A percentile compares a stretch with the other conserved stretches of the same genome.
Evolutionary conservation across 2,329 filamentous ascomycete genomes (phyloP).

Genomic region (Claviceps pusilla): DNA sequence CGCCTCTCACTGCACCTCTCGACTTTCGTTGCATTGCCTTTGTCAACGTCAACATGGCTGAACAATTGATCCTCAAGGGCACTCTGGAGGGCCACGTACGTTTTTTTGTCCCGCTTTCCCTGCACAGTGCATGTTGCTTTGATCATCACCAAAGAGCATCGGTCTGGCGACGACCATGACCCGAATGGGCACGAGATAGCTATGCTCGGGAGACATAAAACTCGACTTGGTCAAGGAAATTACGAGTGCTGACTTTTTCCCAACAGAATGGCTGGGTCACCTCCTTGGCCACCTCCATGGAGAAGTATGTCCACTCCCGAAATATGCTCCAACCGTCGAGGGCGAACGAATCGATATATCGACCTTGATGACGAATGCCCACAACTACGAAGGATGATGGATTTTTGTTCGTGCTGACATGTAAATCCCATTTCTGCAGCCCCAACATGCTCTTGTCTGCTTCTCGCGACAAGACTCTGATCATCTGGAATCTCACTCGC

Average conservation of each 20-base stretch:
- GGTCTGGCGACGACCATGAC: background rate
- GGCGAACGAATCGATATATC: background rate
- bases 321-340: background rate
- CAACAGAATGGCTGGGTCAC: constrained; percentile 89
- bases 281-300: constrained; percentile 92
- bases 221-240: background rate
- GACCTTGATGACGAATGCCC: background rate
- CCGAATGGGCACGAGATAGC: background rate
- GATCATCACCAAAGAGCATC: constrained; percentile 4
- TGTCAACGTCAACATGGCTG: constrained; percentile 53
- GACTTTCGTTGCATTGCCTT: constrained; percentile 23
- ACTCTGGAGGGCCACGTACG: constrained; percentile 91
- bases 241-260: constrained; percentile 11
- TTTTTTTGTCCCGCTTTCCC: constrained; percentile 18
- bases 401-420: constrained; percentile 8
- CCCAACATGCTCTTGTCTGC: constrained; percentile 99
- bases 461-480: constrained; percentile 95
- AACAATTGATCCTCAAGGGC: constrained; percentile 90
- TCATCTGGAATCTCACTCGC: constrained; percentile 99
- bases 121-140: constrained; percentile 3
- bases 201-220: background rate
- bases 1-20: constrained; percentile 18
- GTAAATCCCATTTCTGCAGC: constrained; percentile 29
- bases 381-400: background rate
- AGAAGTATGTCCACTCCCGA: constrained; percentile 58